phyloP scores from a whole-genome alignment of 2,329 filamentous ascomycete genomes.

The Mycosphaerelloides madeirae region DNA sequence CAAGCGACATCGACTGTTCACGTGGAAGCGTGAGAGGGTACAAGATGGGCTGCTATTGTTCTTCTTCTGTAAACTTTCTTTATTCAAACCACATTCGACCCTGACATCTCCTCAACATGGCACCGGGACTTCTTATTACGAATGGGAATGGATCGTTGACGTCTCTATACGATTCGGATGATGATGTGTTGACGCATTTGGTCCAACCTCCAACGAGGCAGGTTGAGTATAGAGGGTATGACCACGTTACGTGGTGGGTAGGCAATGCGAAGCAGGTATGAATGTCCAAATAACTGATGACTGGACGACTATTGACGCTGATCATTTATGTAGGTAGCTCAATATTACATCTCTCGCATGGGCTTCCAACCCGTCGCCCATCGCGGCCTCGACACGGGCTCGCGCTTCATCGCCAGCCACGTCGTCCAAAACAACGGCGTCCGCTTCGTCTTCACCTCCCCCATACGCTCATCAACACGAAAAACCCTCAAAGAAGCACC shows the following conservation, averaged over 20 bases:
- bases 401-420: slow-evolving; percentile 73
- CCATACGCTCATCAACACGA: slow-evolving; percentile 53
- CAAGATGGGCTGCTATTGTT: too few relatives aligned
- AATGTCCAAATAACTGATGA: too few relatives aligned
- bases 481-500: slow-evolving; percentile 20
- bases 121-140: slow-evolving; percentile 36
- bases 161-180: slow-evolving; percentile 19
- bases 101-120: slow-evolving; percentile 21
- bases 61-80: too few relatives aligned
- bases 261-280: slow-evolving; percentile 72
- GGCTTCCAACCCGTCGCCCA: slow-evolving; percentile 82
- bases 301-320: neutral
- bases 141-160: slow-evolving; percentile 26
- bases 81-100: too few relatives aligned
- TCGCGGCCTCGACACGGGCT: slow-evolving; percentile 81
- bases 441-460: slow-evolving; percentile 79
- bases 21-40: neutral
- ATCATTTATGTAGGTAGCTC: slow-evolving; percentile 62
- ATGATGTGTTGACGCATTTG: slow-evolving; percentile 6
- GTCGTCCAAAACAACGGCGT: slow-evolving; percentile 73
- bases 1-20: neutral
- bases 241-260: slow-evolving; percentile 93
- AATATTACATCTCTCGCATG: slow-evolving; percentile 82
- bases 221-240: slow-evolving; percentile 68
- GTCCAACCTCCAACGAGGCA: slow-evolving; percentile 9